phyloP scores from a whole-genome alignment of 1,284 basidiomycete genomes.

The Porogramme epimiltina region DNA sequence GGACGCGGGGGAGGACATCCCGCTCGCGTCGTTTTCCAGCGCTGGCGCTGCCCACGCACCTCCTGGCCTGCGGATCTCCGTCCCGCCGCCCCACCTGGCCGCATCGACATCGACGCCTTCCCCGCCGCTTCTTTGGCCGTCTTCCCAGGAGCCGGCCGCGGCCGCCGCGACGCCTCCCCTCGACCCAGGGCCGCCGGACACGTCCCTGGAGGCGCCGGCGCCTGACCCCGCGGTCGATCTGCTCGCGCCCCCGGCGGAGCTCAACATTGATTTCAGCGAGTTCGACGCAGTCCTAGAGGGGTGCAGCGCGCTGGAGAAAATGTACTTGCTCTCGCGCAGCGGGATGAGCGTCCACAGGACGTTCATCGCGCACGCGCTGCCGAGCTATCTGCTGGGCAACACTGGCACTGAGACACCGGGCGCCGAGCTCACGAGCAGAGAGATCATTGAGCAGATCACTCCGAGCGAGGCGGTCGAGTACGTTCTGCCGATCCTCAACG shows the following conservation, averaged over 20 bases:
- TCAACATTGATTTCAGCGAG: constrained; percentile 31
- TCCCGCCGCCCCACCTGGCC: constrained; percentile 26
- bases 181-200: constrained; percentile 1
- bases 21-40: constrained; percentile 14
- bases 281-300: constrained; percentile 79
- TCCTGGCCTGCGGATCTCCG: constrained; percentile 23
- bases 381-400: constrained; percentile 31
- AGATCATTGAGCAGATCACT: constrained; percentile 58
- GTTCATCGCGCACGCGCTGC: constrained; percentile 83
- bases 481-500: constrained; percentile 87
- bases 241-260: constrained; percentile 13
- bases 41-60: constrained; percentile 5
- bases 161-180: background rate
- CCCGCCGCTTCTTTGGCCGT: constrained; percentile 20
- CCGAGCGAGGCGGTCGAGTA: constrained; percentile 93
- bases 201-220: constrained; percentile 5
- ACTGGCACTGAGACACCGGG: constrained; percentile 32
- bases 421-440: constrained; percentile 45
- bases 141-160: constrained; percentile 10
- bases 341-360: constrained; percentile 83
- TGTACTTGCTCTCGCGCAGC: constrained; percentile 91
- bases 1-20: constrained; percentile 11
- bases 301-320: constrained; percentile 86
- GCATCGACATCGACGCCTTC: constrained; percentile 26
- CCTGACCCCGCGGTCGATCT: constrained; percentile 15